Evolutionary conservation across 169 alveolate genomes (phyloP).

Genomic region (Theileria luwenshuni): DNA sequence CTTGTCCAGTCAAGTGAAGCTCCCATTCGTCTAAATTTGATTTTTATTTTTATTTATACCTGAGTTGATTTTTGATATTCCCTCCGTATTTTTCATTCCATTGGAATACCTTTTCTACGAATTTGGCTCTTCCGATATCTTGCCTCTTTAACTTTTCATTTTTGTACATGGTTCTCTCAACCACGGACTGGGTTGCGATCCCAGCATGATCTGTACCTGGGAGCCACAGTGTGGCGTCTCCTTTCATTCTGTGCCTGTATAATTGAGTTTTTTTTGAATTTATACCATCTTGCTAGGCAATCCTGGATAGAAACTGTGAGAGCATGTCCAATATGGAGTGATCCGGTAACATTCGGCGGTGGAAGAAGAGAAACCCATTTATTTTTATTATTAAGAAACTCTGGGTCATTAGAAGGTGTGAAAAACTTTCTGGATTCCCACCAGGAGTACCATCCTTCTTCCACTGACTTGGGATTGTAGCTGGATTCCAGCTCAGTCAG

Average conservation of each 20-base stretch:
- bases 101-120: constrained; percentile 92
- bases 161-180: constrained; percentile 92
- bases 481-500: constrained; percentile 80
- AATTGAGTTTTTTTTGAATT: background rate
- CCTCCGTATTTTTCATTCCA: constrained; percentile 98
- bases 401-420: constrained; percentile 49
- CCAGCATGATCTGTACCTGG: constrained; percentile 99
- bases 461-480: constrained; percentile 95
- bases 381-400: constrained; percentile 79
- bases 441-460: constrained; percentile 93
- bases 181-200: constrained; percentile 99
- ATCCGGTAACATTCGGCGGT: constrained; percentile 99
- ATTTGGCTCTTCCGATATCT: constrained; percentile 96
- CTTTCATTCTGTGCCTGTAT: constrained; percentile 91
- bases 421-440: constrained; percentile 91
- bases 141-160: constrained; percentile 91
- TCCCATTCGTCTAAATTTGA: constrained; percentile 75
- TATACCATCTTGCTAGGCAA: constrained; percentile 91
- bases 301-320: constrained; percentile 98
- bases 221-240: constrained; percentile 94
- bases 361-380: constrained; percentile 89
- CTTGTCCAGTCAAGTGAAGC: constrained; percentile 98
- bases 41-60: constrained; percentile 49
- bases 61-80: constrained; percentile 89
- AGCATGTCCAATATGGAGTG: constrained; percentile 99